Evolutionary conservation across 768 basidiomycete genomes (phyloP).

Genomic region (Piloderma croceum): DNA sequence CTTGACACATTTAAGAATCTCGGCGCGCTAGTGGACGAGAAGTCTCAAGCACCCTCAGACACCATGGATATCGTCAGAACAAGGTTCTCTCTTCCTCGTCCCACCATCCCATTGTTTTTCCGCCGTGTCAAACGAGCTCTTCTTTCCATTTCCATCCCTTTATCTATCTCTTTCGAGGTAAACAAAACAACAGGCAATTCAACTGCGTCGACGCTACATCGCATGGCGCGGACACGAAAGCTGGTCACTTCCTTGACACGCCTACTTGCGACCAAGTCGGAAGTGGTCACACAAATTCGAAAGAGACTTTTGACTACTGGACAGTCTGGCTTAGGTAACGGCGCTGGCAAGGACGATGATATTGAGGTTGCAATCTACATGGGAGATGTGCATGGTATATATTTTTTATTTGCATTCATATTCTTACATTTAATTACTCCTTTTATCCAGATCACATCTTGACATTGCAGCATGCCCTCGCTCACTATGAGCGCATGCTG

Average conservation of each 20-base stretch:
- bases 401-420: background rate
- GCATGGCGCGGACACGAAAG: constrained; percentile 75
- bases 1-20: background rate
- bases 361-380: constrained; percentile 80
- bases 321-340: constrained; percentile 29
- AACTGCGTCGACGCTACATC: constrained; percentile 48
- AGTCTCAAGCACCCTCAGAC: no score
- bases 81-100: constrained; percentile 20
- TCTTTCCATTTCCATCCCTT: constrained; percentile 6
- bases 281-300: constrained; percentile 73
- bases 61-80: constrained; percentile 1
- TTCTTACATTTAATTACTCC: constrained; percentile 6
- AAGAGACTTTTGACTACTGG: constrained; percentile 57
- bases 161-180: constrained; percentile 9
- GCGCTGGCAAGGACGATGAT: constrained; percentile 42
- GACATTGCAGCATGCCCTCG: constrained; percentile 76
- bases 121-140: constrained; percentile 33
- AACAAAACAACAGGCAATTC: constrained; percentile 3
- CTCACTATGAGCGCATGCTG: constrained; percentile 83
- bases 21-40: background rate
- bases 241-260: constrained; percentile 75
- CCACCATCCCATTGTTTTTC: constrained; percentile 17
- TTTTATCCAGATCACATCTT: constrained; percentile 73
- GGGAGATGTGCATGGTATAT: constrained; percentile 84
- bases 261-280: constrained; percentile 72